Evolutionary conservation across 2,329 filamentous ascomycete species (phyloP).

Genomic region (Chaetomiaceae sp.): DNA sequence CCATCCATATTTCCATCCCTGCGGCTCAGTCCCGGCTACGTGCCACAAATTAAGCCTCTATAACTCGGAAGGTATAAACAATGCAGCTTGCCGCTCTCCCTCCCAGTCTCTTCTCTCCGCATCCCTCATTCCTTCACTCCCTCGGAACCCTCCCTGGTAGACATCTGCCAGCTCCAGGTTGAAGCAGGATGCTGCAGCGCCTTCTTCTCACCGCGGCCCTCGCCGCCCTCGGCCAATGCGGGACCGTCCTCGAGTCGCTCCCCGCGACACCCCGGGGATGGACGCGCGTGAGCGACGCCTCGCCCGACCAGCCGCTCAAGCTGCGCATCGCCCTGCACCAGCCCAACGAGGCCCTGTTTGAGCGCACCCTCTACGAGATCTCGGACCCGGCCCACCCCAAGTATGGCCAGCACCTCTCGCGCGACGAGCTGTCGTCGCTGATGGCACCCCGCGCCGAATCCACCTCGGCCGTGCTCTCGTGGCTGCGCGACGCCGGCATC

Average conservation of each 20-base stretch:
- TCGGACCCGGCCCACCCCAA: conserved; percentile 53
- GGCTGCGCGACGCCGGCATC: conserved; percentile 51
- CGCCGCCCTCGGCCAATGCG: conserved; percentile 14
- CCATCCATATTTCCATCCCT: conserved; percentile 1
- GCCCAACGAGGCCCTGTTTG: conserved; percentile 41
- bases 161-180: background rate
- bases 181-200: conserved; percentile 3
- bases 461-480: conserved; percentile 46
- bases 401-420: conserved; percentile 59
- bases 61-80: no score
- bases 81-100: background rate
- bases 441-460: conserved; percentile 48
- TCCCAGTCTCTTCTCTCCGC: background rate
- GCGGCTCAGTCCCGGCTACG: background rate
- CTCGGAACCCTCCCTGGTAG: background rate
- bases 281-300: conserved; percentile 33
- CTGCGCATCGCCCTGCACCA: conserved; percentile 47
- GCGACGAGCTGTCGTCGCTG: conserved; percentile 50
- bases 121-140: background rate
- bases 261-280: conserved; percentile 35
- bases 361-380: conserved; percentile 54
- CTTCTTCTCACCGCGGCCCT: conserved; percentile 5
- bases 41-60: background rate
- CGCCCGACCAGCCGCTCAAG: conserved; percentile 37
- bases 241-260: conserved; percentile 25